Evolutionary conservation across 2,329 filamentous ascomycete species (phyloP), one percentile per base, ranked within the genome.

Genomic region (Xylaria sp.): DNA sequence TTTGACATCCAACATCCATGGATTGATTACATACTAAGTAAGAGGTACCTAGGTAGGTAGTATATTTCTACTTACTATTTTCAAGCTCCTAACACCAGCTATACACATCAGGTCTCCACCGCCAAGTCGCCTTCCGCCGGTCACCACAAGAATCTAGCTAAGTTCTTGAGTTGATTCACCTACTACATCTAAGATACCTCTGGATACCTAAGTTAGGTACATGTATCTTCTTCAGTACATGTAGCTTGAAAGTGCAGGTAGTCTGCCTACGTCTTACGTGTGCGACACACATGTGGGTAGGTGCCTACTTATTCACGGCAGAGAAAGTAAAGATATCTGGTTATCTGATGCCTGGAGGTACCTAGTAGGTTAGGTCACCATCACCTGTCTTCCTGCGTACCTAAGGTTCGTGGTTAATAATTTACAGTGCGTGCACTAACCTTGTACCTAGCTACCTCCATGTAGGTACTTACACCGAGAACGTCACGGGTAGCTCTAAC

Each of bases 1-100:
- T 65, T 8, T 16, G 40, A 71, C 40, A 44, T 44, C 67, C 68
- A 68, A 50, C 21, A 27, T 42, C 9, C 12, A 47, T 47, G 44
- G 44, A 10, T 35, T 6, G 37, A 47, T 47, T 47, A 47, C 44
- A 47, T 21, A n/a, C n/a, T n/a, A n/a, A n/a, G n/a, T n/a, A n/a
- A n/a, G n/a, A n/a, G n/a, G n/a, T n/a, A n/a, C n/a, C n/a, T n/a
- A n/a, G n/a, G n/a, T n/a, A n/a, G n/a, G n/a, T n/a, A 47, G n/a
- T 21, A 21, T 3, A 42, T 63, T 66, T 37, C 37, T 47, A 63
- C 48, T 63, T 55, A 18, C 53, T 40, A 57, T 27, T 23, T 58
- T n/a, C 40, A 44, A 58, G 55, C 55, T 58, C 40, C 37, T 44
- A 37, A n/a, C 37, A 58, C 23, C 47, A 44, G 21, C 23, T 40